These are phyloP conservation scores for Tulasnella sp. DNA, from an alignment of 768 basidiomycete genomes.

Conservation along the genomic window DNA sequence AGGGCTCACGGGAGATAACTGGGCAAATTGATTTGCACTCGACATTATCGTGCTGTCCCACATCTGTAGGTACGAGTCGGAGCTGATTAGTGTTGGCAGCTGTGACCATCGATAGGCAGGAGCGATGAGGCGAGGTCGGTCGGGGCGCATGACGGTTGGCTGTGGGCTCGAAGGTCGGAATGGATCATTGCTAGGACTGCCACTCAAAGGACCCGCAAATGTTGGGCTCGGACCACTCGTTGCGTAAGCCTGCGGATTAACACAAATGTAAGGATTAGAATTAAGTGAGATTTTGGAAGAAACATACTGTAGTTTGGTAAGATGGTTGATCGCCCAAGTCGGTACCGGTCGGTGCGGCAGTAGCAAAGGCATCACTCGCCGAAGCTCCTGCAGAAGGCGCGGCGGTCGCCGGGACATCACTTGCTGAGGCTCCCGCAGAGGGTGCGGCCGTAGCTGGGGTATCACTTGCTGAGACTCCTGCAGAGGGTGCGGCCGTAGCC, in stretches of 20 bases:
- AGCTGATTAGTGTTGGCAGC: constrained; percentile 41
- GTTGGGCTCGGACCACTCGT: neutral
- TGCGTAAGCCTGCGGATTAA: neutral
- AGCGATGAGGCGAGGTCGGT: constrained; percentile 45
- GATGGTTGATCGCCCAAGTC: neutral
- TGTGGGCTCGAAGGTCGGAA: neutral
- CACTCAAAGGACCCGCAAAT: too few relatives aligned
- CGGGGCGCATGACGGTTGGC: constrained; percentile 35
- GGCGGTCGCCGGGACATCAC: neutral
- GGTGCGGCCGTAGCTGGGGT: neutral
- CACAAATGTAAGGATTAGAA: neutral
- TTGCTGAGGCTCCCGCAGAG: neutral
- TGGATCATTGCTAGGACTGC: neutral
- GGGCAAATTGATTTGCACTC: constrained; percentile 41
- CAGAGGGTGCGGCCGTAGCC: neutral
- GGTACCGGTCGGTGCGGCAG: neutral
- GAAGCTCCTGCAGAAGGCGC: neutral
- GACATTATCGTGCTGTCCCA: constrained; percentile 47
- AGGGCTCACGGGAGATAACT: constrained; percentile 38
- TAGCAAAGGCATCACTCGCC: neutral
- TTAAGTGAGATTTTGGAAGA: neutral
- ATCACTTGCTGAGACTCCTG: neutral
- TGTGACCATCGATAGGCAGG: constrained; percentile 44
- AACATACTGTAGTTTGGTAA: neutral
- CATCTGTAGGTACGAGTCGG: constrained; percentile 43